These are phyloP conservation scores for Wallemia ichthyophaga DNA, from an alignment of 1,284 basidiomycete genomes.

Conservation along the genomic window DNA sequence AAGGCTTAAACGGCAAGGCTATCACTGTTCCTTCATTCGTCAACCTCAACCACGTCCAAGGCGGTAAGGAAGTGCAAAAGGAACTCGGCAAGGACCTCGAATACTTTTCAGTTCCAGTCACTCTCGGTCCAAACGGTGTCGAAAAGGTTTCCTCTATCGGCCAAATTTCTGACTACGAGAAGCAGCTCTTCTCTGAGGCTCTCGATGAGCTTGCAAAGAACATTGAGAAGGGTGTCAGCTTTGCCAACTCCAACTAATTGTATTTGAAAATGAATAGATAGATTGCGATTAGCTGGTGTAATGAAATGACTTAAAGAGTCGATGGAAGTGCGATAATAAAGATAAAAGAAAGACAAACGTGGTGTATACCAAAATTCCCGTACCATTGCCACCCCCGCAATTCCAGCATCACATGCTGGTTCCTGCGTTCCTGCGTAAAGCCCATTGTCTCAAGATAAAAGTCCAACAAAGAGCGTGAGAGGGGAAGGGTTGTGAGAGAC, in stretches of 20 bases:
- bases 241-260: slow-evolving; percentile 20
- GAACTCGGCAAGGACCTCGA: slow-evolving; percentile 36
- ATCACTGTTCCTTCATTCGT: slow-evolving; percentile 63
- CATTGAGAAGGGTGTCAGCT: slow-evolving; percentile 73
- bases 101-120: slow-evolving; percentile 32
- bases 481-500: too few relatives aligned
- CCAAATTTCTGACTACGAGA: slow-evolving; percentile 38
- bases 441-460: too few relatives aligned
- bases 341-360: too few relatives aligned
- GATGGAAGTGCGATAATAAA: too few relatives aligned
- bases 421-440: too few relatives aligned
- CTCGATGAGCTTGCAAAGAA: slow-evolving; percentile 46
- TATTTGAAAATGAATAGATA: neutral
- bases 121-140: slow-evolving; percentile 39
- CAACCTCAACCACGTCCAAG: slow-evolving; percentile 41
- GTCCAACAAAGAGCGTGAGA: too few relatives aligned
- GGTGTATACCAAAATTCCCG: too few relatives aligned
- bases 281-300: neutral
- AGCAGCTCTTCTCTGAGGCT: slow-evolving; percentile 46
- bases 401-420: too few relatives aligned
- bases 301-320: too few relatives aligned
- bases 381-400: too few relatives aligned
- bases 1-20: slow-evolving; percentile 57
- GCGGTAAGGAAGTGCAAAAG: slow-evolving; percentile 31
- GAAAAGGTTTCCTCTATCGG: slow-evolving; percentile 65